Base-by-base conservation (phyloP, 805 yeast species). In the Myxozyma udenii region DNA sequence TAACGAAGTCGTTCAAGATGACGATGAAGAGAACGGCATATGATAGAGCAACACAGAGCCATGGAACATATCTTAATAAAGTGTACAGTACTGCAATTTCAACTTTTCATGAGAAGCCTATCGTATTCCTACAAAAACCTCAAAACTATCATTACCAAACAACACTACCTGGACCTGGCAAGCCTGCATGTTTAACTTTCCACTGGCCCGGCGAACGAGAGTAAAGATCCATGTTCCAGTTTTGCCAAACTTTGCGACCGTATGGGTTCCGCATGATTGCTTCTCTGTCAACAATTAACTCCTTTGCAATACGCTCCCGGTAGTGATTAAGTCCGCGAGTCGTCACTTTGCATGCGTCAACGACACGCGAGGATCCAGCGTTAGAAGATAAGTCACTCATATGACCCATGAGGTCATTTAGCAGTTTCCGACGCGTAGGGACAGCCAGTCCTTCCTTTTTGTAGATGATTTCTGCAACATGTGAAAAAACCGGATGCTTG, bases 211-310 rank as follows among this genome's bases (percentile, higher is more conserved):
- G 28, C n/a, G 45, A 38, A 14, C 56, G 33, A 24, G 40, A 65
- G 63, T 81, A 91, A 61, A 83, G 70, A 66, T 93, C 98, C 83
- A 91, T 77, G 26, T 78, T 71, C 97, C 97, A 93, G 67, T 91
- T 91, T 66, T 84, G 87, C 98, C 97, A 93, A 1, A 93, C 98
- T 62, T 81, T 77, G 65, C 84, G 80, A 32, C 98, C 98, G 64
- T 91, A 93, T 64, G 95, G 86, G 55, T 83, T 87, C 71, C 93
- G 89, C 40, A 93, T 85, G 55, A 76, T 74, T 35, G 79, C 84
- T 36, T 83, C 77, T 39, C 82, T 77, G 16, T 72, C 75, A 11
- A 58, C 51, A 24, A 72, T 63, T 53, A 91, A 71, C 53, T 82
- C 83, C 22, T 77, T 76, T 0, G 95, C 96, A 54, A 91, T 78